Conservation (phyloP, 2,329 filamentous ascomycete genomes). For the Fusarium staphyleae region DNA sequence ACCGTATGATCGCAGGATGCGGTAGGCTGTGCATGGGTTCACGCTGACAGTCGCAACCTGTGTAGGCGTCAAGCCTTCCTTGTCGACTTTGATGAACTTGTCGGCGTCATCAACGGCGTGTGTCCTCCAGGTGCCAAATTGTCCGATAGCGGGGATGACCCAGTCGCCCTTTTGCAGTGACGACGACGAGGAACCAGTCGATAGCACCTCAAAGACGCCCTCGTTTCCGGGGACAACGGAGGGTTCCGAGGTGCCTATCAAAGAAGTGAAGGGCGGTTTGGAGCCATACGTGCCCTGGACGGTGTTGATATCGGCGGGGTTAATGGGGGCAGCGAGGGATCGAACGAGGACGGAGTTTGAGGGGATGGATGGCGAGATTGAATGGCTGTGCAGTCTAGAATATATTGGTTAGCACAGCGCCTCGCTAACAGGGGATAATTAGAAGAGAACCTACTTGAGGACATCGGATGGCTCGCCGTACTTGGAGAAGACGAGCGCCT, state of each 20-base stretch:
- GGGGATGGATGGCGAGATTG: slow-evolving; percentile 77
- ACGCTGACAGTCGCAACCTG: slow-evolving; percentile 90
- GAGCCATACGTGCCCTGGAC: slow-evolving; percentile 96
- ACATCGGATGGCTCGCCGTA: slow-evolving; percentile 79
- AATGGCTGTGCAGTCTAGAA: slow-evolving; percentile 72
- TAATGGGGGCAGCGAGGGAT: slow-evolving; percentile 90
- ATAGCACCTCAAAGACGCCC: slow-evolving; percentile 88
- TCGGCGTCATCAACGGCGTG: slow-evolving; percentile 73
- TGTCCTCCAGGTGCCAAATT: slow-evolving; percentile 94
- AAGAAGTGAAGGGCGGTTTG: slow-evolving; percentile 77
- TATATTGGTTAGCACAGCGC: slow-evolving; percentile 1
- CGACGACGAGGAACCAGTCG: slow-evolving; percentile 64
- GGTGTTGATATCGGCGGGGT: slow-evolving; percentile 97
- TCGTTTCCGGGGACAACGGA: slow-evolving; percentile 88
- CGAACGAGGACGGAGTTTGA: slow-evolving; percentile 74
- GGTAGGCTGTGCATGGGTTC: slow-evolving; percentile 93
- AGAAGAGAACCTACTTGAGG: slow-evolving; percentile 56
- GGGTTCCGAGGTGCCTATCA: slow-evolving; percentile 78
- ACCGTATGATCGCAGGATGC: slow-evolving; percentile 86
- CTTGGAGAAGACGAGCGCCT: slow-evolving; percentile 77
- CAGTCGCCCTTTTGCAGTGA: slow-evolving; percentile 79
- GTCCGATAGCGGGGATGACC: slow-evolving; percentile 85
- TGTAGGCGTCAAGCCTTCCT: slow-evolving; percentile 71
- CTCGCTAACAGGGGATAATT: neutral
- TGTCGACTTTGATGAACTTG: slow-evolving; percentile 73